These are phyloP conservation scores for Fraxinus albicans DNA, from an alignment of 305 asterid species.

Conservation along the genomic window DNA sequence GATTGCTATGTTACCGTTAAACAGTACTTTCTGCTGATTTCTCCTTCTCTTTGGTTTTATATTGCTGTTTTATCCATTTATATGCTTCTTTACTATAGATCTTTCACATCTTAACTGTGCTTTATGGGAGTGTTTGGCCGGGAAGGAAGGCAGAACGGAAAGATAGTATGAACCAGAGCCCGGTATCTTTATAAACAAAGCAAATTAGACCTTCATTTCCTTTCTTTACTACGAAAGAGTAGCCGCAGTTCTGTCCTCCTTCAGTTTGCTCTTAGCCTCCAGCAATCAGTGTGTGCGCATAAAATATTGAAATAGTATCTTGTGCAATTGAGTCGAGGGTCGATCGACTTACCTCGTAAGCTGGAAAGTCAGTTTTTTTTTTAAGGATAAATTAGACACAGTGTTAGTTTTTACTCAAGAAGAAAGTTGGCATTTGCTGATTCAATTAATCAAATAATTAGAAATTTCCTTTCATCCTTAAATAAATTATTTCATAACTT, in stretches of 20 bases:
- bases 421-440: background rate
- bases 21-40: background rate
- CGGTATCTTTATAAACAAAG: background rate
- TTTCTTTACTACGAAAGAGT: background rate
- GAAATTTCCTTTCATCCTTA: too few species aligned
- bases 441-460: background rate
- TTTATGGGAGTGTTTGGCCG: background rate
- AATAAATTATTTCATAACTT: background rate
- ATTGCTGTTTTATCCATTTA: background rate
- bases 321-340: background rate
- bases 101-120: background rate
- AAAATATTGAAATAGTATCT: background rate
- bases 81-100: background rate
- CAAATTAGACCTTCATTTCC: background rate
- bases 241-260: background rate
- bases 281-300: background rate
- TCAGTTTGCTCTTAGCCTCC: background rate
- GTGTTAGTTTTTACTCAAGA: background rate
- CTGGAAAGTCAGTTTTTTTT: background rate
- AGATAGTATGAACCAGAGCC: background rate
- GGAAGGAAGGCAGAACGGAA: background rate
- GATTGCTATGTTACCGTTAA: background rate
- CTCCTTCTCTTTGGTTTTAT: background rate
- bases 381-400: background rate
- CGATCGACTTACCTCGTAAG: background rate